Conservation (phyloP, 2,329 filamentous ascomycete species). For the Paraconiothyrium sp. region DNA sequence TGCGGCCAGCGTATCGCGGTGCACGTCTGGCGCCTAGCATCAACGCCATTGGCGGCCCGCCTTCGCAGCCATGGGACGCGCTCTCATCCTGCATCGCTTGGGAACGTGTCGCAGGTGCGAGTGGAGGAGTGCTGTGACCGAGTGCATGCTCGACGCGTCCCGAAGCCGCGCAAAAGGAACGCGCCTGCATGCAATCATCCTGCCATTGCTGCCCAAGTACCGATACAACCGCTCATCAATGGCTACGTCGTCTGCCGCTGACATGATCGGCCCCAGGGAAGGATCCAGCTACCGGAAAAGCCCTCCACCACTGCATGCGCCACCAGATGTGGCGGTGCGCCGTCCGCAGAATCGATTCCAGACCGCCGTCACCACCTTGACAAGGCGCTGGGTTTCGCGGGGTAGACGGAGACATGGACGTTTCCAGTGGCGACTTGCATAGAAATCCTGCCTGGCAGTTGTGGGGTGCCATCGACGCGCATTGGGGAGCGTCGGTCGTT, state of each 20-base stretch:
- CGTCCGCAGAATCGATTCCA: slow-evolving; percentile 6
- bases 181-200: slow-evolving; percentile 27
- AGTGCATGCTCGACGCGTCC: slow-evolving; percentile 33
- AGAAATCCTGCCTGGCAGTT: slow-evolving; percentile 1
- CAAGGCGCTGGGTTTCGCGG: slow-evolving; percentile 12
- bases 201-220: slow-evolving; percentile 38
- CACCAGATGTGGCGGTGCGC: slow-evolving; percentile 21
- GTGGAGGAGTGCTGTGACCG: slow-evolving; percentile 30
- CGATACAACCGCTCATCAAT: slow-evolving; percentile 16
- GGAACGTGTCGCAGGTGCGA: slow-evolving; percentile 43
- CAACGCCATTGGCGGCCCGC: slow-evolving; percentile 23
- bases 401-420: slow-evolving; percentile 9
- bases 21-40: slow-evolving; percentile 5
- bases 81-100: slow-evolving; percentile 34
- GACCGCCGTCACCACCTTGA: background rate
- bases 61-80: background rate
- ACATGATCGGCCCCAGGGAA: slow-evolving; percentile 17
- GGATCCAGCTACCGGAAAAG: slow-evolving; percentile 11
- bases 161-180: slow-evolving; percentile 27
- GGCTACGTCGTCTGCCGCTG: slow-evolving; percentile 16
- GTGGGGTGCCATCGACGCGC: background rate
- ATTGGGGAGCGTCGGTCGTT: too few relatives aligned
- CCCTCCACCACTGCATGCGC: slow-evolving; percentile 10
- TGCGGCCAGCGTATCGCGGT: slow-evolving; percentile 48
- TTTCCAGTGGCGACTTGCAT: slow-evolving; percentile 13